These are phyloP conservation scores for Schwanniomyces vanrijiae DNA, from an alignment of 805 yeast species.

Conservation along the genomic window DNA sequence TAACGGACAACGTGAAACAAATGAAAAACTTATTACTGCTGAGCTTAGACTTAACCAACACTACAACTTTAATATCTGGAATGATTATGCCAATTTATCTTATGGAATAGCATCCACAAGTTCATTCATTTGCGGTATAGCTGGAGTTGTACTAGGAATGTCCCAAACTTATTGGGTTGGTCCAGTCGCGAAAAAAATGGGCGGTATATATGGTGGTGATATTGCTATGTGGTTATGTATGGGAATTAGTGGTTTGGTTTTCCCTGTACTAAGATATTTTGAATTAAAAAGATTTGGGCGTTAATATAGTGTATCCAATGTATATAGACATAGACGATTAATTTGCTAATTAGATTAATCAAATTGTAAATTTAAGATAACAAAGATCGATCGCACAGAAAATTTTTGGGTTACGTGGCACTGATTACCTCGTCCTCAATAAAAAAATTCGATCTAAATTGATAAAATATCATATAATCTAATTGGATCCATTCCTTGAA, in stretches of 20 bases:
- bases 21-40: conserved; percentile 28
- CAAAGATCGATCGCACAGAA: not conserved
- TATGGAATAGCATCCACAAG: conserved; percentile 69
- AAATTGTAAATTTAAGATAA: too few relatives aligned
- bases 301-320: conserved; percentile 4
- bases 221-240: conserved; percentile 78
- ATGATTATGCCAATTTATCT: conserved; percentile 58
- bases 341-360: too few relatives aligned
- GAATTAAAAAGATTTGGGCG: conserved; percentile 55
- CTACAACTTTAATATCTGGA: conserved; percentile 78
- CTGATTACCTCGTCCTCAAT: not conserved
- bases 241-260: conserved; percentile 65
- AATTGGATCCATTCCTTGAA: not conserved
- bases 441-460: not conserved
- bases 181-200: conserved; percentile 63
- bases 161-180: conserved; percentile 83
- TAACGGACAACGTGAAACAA: conserved; percentile 8
- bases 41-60: conserved; percentile 40
- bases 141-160: conserved; percentile 87
- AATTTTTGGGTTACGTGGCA: not conserved
- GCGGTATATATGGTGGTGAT: conserved; percentile 70
- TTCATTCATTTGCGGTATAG: conserved; percentile 68
- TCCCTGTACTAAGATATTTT: conserved; percentile 62
- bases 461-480: not conserved
- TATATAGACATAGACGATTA: too few relatives aligned